These are phyloP conservation scores for Beauveria brongniartii DNA, from an alignment of 2,329 filamentous ascomycete species.

Conservation along the genomic window DNA sequence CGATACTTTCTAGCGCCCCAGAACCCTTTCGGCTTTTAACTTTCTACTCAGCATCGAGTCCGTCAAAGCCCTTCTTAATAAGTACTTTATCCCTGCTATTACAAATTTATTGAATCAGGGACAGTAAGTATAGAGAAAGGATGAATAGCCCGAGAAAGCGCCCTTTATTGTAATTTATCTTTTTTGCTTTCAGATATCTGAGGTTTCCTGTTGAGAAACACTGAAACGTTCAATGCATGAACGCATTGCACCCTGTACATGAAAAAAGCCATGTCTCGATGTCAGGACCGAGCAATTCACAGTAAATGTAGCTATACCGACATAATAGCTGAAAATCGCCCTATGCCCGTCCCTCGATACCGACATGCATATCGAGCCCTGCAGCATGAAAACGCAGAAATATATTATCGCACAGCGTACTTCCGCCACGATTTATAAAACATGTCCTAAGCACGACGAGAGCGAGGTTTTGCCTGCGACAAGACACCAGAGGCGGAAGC, in stretches of 20 bases:
- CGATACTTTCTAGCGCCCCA: conserved; percentile 34
- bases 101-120: background rate
- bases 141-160: background rate
- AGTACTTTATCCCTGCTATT: background rate
- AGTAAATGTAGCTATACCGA: background rate
- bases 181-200: background rate
- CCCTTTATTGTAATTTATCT: conserved; percentile 1
- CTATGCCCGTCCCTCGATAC: background rate
- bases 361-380: too few species aligned
- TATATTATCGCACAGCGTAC: background rate
- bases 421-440: background rate
- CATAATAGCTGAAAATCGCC: background rate
- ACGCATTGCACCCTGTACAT: background rate
- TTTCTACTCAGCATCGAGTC: background rate
- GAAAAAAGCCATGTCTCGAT: background rate
- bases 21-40: conserved; percentile 45
- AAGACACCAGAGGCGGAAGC: conserved; percentile 22
- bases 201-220: background rate
- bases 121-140: background rate
- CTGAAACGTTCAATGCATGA: background rate
- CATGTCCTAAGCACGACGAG: conserved; percentile 2
- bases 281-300: background rate
- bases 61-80: background rate
- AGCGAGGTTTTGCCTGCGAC: background rate
- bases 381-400: background rate